phyloP scores from a whole-genome alignment of 2,329 filamentous ascomycete genomes.

The Aspergillus clavatus region DNA sequence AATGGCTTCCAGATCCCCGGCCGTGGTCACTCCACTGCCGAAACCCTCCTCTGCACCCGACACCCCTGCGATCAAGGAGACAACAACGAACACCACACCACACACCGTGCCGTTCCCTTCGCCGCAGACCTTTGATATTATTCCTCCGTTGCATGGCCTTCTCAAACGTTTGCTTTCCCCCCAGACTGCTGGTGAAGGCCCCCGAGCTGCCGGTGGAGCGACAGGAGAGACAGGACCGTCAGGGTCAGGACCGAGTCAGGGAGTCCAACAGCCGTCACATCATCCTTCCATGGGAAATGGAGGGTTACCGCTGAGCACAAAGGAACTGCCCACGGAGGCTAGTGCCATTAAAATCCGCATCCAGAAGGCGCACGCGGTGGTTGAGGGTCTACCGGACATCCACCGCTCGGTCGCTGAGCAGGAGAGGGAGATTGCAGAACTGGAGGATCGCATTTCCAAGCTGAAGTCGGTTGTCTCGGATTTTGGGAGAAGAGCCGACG shows the following conservation, averaged over 20 bases:
- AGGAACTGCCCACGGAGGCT: slow-evolving; percentile 74
- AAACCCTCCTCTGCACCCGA: slow-evolving; percentile 33
- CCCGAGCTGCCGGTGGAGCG: slow-evolving; percentile 18
- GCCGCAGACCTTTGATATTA: slow-evolving; percentile 77
- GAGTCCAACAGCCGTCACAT: slow-evolving; percentile 22
- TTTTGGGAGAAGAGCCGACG: slow-evolving; percentile 34
- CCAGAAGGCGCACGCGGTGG: slow-evolving; percentile 62
- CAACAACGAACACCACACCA: slow-evolving; percentile 39
- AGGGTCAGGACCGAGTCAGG: slow-evolving; percentile 7
- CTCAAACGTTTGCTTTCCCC: slow-evolving; percentile 65
- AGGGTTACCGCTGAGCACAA: slow-evolving; percentile 54
- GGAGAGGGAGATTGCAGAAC: slow-evolving; percentile 39
- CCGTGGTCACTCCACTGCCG: slow-evolving; percentile 41
- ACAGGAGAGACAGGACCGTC: slow-evolving; percentile 23
- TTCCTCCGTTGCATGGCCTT: slow-evolving; percentile 74
- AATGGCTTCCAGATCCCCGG: slow-evolving; percentile 35
- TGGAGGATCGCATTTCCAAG: slow-evolving; percentile 37
- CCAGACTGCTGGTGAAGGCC: slow-evolving; percentile 36
- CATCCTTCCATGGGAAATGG: slow-evolving; percentile 22
- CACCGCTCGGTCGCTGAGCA: slow-evolving; percentile 42
- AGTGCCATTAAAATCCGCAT: slow-evolving; percentile 78
- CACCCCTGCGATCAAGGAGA: slow-evolving; percentile 28
- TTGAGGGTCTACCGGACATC: slow-evolving; percentile 43
- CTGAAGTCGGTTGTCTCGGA: slow-evolving; percentile 38
- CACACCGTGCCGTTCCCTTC: slow-evolving; percentile 58